Evolutionary conservation across 805 yeast species (phyloP).

Genomic region (Lipomyces lipofer): DNA sequence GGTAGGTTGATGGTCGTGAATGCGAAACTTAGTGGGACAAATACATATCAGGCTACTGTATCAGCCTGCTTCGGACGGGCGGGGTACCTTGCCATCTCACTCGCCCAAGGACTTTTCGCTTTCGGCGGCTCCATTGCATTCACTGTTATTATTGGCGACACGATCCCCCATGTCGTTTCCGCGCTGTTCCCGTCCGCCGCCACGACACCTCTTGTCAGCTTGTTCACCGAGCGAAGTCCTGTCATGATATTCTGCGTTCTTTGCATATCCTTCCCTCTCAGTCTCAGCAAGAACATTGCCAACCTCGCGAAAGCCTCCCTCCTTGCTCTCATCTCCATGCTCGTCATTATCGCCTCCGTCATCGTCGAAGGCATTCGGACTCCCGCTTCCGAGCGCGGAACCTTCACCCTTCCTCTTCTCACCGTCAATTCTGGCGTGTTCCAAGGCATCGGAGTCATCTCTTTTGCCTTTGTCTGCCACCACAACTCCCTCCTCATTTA

Average conservation of each 20-base stretch:
- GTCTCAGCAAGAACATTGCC: slow-evolving; percentile 77
- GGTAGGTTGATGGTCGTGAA: slow-evolving; percentile 74
- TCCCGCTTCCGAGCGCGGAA: slow-evolving; percentile 50
- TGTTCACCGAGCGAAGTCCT: slow-evolving; percentile 65
- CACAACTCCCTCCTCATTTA: slow-evolving; percentile 90
- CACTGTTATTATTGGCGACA: slow-evolving; percentile 91
- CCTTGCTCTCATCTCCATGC: slow-evolving; percentile 82
- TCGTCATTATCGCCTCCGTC: slow-evolving; percentile 71
- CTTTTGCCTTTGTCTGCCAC: slow-evolving; percentile 94
- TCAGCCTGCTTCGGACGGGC: slow-evolving; percentile 70
- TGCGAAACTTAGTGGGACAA: slow-evolving; percentile 71
- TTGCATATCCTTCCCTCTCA: slow-evolving; percentile 77
- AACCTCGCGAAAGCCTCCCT: slow-evolving; percentile 84
- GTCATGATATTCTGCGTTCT: slow-evolving; percentile 69
- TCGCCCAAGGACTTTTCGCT: slow-evolving; percentile 86
- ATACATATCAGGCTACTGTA: slow-evolving; percentile 84
- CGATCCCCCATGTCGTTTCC: slow-evolving; percentile 84
- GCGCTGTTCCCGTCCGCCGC: slow-evolving; percentile 55
- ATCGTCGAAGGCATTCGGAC: slow-evolving; percentile 70
- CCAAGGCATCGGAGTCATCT: slow-evolving; percentile 90
- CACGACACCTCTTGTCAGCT: slow-evolving; percentile 45
- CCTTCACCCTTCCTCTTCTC: slow-evolving; percentile 43
- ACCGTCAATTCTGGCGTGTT: slow-evolving; percentile 66
- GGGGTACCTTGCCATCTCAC: slow-evolving; percentile 67
- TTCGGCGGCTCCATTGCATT: slow-evolving; percentile 94